Conservation (phyloP, 2,329 filamentous ascomycete genomes). For the Neofusicoccum umdonicola region DNA sequence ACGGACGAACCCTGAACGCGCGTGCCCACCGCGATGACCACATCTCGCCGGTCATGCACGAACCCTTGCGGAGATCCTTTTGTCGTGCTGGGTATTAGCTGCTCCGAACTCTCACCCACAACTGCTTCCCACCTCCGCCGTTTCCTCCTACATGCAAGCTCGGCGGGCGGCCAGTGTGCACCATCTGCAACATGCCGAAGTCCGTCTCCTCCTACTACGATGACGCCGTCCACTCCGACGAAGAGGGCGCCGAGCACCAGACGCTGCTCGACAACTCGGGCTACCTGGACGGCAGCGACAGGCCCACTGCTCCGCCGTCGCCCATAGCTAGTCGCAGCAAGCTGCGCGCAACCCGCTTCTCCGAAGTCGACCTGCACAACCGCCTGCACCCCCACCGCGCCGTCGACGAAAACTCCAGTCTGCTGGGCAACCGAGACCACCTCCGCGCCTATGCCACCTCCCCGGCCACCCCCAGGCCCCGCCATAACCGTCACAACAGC, state of each 20-base stretch:
- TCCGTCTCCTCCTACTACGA: conserved; percentile 36
- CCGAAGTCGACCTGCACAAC: conserved; percentile 32
- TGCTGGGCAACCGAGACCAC: conserved; percentile 44
- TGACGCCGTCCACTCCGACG: conserved; percentile 31
- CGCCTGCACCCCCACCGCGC: conserved; percentile 25
- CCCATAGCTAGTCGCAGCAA: conserved; percentile 29
- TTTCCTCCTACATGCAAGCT: neutral
- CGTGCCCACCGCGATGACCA: conserved; percentile 12
- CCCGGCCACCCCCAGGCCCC: conserved; percentile 43
- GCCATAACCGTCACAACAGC: conserved; percentile 37
- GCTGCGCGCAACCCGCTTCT: conserved; percentile 29
- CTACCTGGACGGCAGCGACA: conserved; percentile 23
- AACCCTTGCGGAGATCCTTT: conserved; percentile 10
- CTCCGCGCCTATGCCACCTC: conserved; percentile 38
- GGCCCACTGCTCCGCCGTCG: conserved; percentile 30
- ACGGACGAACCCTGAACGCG: neutral
- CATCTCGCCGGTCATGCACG: conserved; percentile 5
- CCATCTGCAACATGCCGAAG: conserved; percentile 31
- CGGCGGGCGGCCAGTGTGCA: neutral
- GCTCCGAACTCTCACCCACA: neutral
- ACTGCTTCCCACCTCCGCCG: neutral
- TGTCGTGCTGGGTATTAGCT: conserved; percentile 3
- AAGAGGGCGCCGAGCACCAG: conserved; percentile 25
- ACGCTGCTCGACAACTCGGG: conserved; percentile 14
- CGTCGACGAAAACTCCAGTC: conserved; percentile 47